A percentile compares a stretch with the other conserved stretches of the same genome.
phyloP scores from a whole-genome alignment of 2,329 filamentous ascomycete genomes.

The Aspergillus ruber region DNA sequence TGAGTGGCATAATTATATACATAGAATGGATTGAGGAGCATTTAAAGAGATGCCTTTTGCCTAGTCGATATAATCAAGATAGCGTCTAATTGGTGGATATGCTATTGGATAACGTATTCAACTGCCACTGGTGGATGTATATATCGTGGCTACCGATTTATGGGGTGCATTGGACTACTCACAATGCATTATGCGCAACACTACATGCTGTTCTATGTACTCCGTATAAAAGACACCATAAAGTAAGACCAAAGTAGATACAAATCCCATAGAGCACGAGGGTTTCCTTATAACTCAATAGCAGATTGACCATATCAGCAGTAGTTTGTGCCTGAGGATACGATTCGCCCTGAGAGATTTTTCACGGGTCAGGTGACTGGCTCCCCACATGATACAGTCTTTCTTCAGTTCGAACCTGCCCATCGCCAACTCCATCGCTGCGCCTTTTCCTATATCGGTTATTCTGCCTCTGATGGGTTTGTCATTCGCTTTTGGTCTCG shows the following conservation, averaged over 20 bases:
- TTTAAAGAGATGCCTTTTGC: too few species aligned
- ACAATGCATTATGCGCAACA: background rate
- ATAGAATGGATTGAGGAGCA: too few species aligned
- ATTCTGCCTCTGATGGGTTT: background rate
- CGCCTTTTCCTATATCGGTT: background rate
- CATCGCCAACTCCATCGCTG: slow-evolving; percentile 11
- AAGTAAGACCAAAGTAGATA: too few species aligned
- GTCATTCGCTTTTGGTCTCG: background rate
- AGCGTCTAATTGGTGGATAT: too few species aligned
- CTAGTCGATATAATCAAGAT: too few species aligned
- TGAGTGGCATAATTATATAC: too few species aligned
- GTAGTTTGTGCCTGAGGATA: slow-evolving; percentile 16
- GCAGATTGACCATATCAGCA: too few species aligned
- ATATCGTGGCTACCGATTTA: too few species aligned
- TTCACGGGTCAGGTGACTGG: slow-evolving; percentile 23
- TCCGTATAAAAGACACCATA: too few species aligned
- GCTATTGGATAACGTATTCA: background rate
- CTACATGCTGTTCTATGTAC: too few species aligned
- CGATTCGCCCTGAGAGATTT: slow-evolving; percentile 10
- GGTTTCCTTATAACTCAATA: too few species aligned
- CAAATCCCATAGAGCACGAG: too few species aligned
- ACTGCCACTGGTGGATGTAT: background rate
- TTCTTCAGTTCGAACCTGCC: background rate
- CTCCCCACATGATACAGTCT: slow-evolving; percentile 3
- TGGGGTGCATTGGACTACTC: background rate